A percentile compares a stretch with the other conserved stretches of the same genome.
phyloP scores from a whole-genome alignment of 1,139 yeast genomes.

The Maudiozyma humilis region DNA sequence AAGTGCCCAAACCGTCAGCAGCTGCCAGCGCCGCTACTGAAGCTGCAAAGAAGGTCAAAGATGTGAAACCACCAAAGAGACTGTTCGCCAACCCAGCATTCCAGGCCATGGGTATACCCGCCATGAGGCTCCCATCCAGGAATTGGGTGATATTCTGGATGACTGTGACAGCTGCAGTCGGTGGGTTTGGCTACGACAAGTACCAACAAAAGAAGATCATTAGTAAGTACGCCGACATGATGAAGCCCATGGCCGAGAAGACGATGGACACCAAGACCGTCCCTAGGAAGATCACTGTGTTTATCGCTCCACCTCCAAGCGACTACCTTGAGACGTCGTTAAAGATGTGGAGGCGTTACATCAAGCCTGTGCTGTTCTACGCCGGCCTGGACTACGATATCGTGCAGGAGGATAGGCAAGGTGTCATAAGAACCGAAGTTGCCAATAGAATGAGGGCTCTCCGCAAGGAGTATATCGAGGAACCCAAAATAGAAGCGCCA shows the following conservation, averaged over 20 bases:
- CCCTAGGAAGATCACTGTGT: conserved; percentile 75
- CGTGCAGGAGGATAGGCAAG: conserved; percentile 66
- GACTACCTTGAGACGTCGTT: conserved; percentile 76
- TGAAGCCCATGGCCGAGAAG: conserved; percentile 42
- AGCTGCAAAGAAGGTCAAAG: not conserved
- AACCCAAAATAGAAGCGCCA: not conserved
- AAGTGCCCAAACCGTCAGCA: not conserved
- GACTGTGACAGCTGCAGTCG: conserved; percentile 54
- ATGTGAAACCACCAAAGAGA: conserved; percentile 4
- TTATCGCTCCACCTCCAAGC: conserved; percentile 92
- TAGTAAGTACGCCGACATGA: conserved; percentile 55
- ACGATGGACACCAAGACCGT: conserved; percentile 41
- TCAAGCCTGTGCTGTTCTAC: conserved; percentile 81
- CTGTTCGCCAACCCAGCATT: conserved; percentile 72
- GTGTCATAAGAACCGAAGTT: conserved; percentile 73
- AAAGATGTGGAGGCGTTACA: conserved; percentile 64
- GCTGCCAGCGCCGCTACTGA: not conserved
- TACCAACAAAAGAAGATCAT: conserved; percentile 61
- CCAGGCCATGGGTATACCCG: conserved; percentile 76
- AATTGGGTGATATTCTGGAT: conserved; percentile 92
- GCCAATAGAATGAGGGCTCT: conserved; percentile 74
- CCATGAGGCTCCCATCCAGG: conserved; percentile 71
- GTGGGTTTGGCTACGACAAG: conserved; percentile 74
- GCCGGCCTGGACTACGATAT: conserved; percentile 83
- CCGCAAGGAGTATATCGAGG: conserved; percentile 39